Evolutionary conservation across 2,329 filamentous ascomycete genomes (phyloP), one percentile per base, ranked within the genome.

Genomic region (Tolypocladium capitatum): DNA sequence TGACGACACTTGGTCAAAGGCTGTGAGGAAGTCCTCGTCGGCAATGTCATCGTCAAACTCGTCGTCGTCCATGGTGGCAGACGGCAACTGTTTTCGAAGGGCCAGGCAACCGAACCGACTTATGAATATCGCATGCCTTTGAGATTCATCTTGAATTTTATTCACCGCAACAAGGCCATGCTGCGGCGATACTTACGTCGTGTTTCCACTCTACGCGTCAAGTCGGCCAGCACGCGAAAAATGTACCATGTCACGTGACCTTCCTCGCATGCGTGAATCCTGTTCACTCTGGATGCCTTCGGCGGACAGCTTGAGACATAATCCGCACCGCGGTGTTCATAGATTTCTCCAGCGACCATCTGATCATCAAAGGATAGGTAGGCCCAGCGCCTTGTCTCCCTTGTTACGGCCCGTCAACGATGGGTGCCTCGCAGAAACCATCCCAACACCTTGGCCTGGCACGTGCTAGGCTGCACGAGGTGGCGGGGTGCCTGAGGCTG

Each of bases 1-100:
- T n/a, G 63, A 61, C 53, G 63, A 64, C 5, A 64, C 63, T 52
- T 81, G 74, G 34, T 75, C 79, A 21, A 80, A 70, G 7, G 74
- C 81, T 33, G 74, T 67, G 41, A 84, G 69, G 49, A 86, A 66
- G 53, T 83, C 81, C 56, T 83, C 81, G 51, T 86, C 82, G 46
- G 76, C 73, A 46, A 84, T 73, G 52, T 76, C 74, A 51, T 80
- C 79, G 49, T 79, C 79, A 57, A 79, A 84, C 42, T 82, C 78
- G 53, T 84, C 78, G 50, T 67, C 72, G 50, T 77, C 72, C 75
- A 77, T 76, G 42, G 42, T 55, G 24, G 16, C 16, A 5, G 24
- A 18, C 24, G 38, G 9, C 21, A 2, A 30, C 13, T 41, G 14
- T 5, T 32, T 38, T 40, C 16, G 24, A 18, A 40, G 5, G 10